Evolutionary conservation across 257 asterid species (phyloP), one percentile per base, ranked within the genome.

Genomic region (Lithospermum erythrorhizon): DNA sequence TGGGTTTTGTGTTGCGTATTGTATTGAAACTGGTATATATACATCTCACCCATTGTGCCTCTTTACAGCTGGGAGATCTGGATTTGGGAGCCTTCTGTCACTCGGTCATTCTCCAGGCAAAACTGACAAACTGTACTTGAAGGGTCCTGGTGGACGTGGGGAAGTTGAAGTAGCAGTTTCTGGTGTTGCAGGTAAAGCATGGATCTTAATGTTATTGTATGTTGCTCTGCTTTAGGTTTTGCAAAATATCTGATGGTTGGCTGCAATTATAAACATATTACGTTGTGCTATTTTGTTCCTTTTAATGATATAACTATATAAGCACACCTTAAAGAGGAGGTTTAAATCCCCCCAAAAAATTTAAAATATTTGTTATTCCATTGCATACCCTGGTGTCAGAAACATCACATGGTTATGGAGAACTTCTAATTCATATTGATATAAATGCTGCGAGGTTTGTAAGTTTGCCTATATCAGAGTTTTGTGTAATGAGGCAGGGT

Each of bases 101-200:
- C 94, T 88, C 58, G 94, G 88, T 58, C 95, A 93, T 69, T 93
- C 95, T 52, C 78, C 84, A 20, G 95, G 89, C 69, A 86, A 79
- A 83, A 84, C 94, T 19, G 95, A 86, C 73, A 80, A 93, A 61
- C 82, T 93, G 60, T 93, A 81, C 84, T 86, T 89, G 98, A 93
- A 83, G 80, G 98, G 98, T 57, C 98, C 98, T 57, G 98, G 98
- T 53, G 98, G 98, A 41, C 95, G 94, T 58, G 98, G 98, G 19
- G 95, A 86, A 81, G 97, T 93, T 68, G 98, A 93, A 82, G 98
- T 93, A 55, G 98, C 98, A 55, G 98, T 93, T 65, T 86, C 97
- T 63, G 94, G 97, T 67, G 83, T 93, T 81, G 79, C 77, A 66
- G 97, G 98, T 84, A 76, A 71, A 73, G 63, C 49, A 21, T 55